phyloP scores from a whole-genome alignment of 2,329 filamentous ascomycete genomes.

The Huntiella savannae region DNA sequence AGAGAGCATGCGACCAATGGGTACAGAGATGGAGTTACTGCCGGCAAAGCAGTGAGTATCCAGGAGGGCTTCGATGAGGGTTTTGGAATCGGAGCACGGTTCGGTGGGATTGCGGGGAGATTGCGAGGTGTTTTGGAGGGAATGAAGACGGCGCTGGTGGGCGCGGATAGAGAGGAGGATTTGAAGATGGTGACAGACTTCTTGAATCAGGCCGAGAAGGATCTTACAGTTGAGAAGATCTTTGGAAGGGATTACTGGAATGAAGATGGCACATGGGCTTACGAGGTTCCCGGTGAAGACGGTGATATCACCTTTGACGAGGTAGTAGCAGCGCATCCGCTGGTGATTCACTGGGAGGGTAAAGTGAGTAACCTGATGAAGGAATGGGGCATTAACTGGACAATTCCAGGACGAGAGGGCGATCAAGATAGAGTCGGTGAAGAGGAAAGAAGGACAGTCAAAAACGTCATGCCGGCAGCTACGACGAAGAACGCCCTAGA shows the following conservation, averaged over 20 bases:
- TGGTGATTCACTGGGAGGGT: constrained; percentile 36
- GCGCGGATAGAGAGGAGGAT: constrained; percentile 12
- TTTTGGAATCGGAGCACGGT: constrained; percentile 61
- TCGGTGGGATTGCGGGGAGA: constrained; percentile 57
- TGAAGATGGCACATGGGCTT: constrained; percentile 53
- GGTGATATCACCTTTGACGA: constrained; percentile 32
- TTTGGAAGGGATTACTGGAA: constrained; percentile 50
- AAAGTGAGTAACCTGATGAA: constrained; percentile 5
- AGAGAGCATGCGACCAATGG: constrained; percentile 65
- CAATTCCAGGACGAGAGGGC: constrained; percentile 8
- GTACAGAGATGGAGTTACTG: constrained; percentile 71
- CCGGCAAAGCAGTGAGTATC: constrained; percentile 55
- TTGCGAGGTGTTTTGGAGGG: constrained; percentile 64
- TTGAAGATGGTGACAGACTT: constrained; percentile 17
- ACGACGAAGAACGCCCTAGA: constrained; percentile 13
- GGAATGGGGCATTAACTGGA: constrained; percentile 9
- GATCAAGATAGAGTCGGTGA: constrained; percentile 17
- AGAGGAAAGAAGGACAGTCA: constrained; percentile 18
- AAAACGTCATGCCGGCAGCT: constrained; percentile 7
- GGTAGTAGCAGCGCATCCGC: constrained; percentile 48
- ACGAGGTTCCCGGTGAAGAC: constrained; percentile 25
- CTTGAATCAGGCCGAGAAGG: constrained; percentile 31
- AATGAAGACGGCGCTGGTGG: constrained; percentile 30
- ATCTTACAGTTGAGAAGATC: constrained; percentile 41
- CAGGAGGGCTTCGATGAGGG: constrained; percentile 87